Evolutionary conservation across 257 asterid genomes (phyloP).

Genomic region (Asclepias syriaca): DNA sequence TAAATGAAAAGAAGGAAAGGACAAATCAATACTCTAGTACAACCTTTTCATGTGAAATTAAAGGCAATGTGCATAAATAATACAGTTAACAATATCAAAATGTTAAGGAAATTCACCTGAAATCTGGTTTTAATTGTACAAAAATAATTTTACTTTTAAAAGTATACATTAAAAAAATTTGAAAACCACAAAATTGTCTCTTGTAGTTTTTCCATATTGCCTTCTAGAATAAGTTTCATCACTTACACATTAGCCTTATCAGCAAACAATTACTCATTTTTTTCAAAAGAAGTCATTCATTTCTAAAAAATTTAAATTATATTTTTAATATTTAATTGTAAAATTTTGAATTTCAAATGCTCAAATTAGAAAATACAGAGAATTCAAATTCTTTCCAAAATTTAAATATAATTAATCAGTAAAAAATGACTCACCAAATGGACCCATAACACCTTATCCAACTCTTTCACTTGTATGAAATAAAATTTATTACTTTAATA

Average conservation of each 20-base stretch:
- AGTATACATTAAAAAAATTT: not conserved
- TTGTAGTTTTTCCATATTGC: not conserved
- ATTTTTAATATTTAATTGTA: too few relatives aligned
- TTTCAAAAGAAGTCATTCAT: too few relatives aligned
- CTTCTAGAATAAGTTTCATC: not conserved
- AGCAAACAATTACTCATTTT: not conserved
- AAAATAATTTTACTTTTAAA: too few relatives aligned
- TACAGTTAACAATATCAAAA: conserved; percentile 1
- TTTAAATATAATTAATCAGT: too few relatives aligned
- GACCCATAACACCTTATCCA: not conserved
- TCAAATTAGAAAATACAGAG: too few relatives aligned
- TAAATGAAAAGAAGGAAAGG: conserved; percentile 23
- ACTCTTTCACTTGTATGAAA: not conserved
- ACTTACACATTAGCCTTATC: not conserved
- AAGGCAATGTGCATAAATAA: conserved; percentile 1
- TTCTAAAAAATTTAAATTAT: too few relatives aligned
- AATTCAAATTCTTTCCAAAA: too few relatives aligned
- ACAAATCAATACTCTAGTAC: conserved; percentile 11
- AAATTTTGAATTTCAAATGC: too few relatives aligned
- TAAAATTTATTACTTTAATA: not conserved
- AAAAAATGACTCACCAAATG: too few relatives aligned
- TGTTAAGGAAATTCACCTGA: not conserved
- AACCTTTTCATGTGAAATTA: conserved; percentile 8
- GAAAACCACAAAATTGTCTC: not conserved
- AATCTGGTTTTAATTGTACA: not conserved